Conservation (phyloP, 345 rosid species). For the Pelargonium nanum region DNA sequence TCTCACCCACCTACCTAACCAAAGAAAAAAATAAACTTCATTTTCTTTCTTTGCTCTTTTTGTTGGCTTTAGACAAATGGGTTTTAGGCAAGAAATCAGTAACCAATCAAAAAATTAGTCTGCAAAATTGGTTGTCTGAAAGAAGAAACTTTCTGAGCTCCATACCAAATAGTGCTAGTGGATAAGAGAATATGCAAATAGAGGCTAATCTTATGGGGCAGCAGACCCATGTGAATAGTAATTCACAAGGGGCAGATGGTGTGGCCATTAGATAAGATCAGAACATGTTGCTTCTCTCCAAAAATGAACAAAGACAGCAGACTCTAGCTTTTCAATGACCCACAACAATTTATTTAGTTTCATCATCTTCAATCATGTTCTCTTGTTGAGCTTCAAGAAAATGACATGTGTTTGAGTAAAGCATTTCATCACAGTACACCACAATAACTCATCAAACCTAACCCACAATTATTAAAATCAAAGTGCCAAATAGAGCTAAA, state of each 20-base stretch:
- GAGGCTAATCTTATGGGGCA: neutral
- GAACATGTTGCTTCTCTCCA: neutral
- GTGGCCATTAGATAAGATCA: neutral
- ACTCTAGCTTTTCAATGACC: neutral
- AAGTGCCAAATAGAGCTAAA: neutral
- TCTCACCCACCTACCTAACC: slow-evolving; percentile 1
- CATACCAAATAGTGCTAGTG: no score
- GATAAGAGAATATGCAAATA: neutral
- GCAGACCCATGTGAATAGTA: neutral
- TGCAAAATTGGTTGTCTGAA: neutral
- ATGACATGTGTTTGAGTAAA: neutral
- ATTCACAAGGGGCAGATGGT: neutral
- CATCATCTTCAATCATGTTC: neutral
- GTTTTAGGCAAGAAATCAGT: neutral
- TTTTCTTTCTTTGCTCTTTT: slow-evolving; percentile 1
- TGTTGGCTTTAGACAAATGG: neutral
- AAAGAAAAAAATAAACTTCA: neutral
- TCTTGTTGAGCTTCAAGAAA: neutral
- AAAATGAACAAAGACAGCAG: neutral
- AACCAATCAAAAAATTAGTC: neutral
- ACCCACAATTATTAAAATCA: neutral
- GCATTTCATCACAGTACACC: no score
- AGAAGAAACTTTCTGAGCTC: neutral
- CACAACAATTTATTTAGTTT: neutral
- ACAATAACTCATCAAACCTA: neutral